Evolutionary conservation across 2,329 filamentous ascomycete species (phyloP), one percentile per base, ranked within the genome.

Genomic region (Xylaria sp.): DNA sequence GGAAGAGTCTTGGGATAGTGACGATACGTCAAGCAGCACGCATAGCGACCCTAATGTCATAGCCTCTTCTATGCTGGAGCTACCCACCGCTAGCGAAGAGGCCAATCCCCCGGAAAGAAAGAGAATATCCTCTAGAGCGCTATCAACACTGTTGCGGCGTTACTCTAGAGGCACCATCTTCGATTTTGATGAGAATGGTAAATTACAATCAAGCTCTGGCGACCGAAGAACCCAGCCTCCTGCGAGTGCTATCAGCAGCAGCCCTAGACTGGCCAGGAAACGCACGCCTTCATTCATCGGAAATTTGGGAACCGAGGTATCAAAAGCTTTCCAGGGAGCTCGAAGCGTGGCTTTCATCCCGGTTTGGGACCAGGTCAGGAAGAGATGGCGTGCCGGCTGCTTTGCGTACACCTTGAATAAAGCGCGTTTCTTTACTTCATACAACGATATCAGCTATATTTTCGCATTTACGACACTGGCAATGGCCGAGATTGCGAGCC

Each of bases 401-500:
- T 85, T 89, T 51, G 76, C 83, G 3, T 87, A 86, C 79, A 86
- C 86, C 0, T 79, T 77, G 2, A 78, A 74, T 2, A 78, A 80
- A 1, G 82, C 80, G 0, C 82, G 84, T 1, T 76, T 81, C 2
- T 84, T 89, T 41, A 82, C 82, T 0, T 71, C 79, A 1, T 78
- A 83, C 31, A 81, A 83, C 6, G 87, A 89, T 43, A 79, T 89
- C 1, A 84, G 81, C 13, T 86, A 85, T 39, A 78, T 89, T 6
- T 78, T 79, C 4, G 85, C 84, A 0, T 88, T 89, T 69, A 83
- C 83, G 0, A 84, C 85, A 62, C 83, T 85, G 0, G 85, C 88
- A 18, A 88, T 89, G 81, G 83, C 86, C 0, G 88, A 90, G 62
- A 79, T 90, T 0, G 82, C 84, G 0, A 81, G 85, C 1, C 69